Evolutionary conservation across 768 basidiomycete species (phyloP), one percentile per base, ranked within the genome.

Genomic region (Lactifluus pinguis): DNA sequence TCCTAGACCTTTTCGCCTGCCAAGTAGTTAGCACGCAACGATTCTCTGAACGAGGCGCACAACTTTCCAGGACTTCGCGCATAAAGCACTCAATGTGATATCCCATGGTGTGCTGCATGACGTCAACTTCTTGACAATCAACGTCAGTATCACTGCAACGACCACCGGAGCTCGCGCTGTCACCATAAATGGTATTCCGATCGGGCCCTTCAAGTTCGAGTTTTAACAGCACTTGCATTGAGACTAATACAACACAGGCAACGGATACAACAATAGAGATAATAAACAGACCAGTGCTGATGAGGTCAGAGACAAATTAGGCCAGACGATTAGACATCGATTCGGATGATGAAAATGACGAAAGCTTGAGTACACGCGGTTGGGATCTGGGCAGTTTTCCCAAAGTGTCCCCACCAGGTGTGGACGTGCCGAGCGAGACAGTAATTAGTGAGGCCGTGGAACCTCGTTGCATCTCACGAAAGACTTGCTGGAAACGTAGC

Each of bases 401-500:
- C 7, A 25, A n/a, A 11, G 30, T 19, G 30, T 53, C 29, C 25
- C 63, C 41, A 42, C n/a, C 13, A 17, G 51, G 29, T 9, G 39
- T 13, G 32, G 52, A 38, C 44, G 25, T 39, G 48, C 50, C 32
- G 17, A 55, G n/a, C 2, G 47, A 53, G 36, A n/a, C 32, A 17
- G 38, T 42, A 38, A 49, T 44, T 11, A 58, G 49, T 11, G 58
- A 41, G 36, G 48, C 44, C n/a, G 34, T 25, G n/a, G 57, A 58
- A 19, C 60, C 66, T 58, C 67, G 62, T 59, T 80, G 79, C 65
- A 84, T 68, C 68, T 87, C 87, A 11, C 73, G 69, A 60, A 85
- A 70, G 13, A 86, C 80, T 63, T 85, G 79, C 65, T 82, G 81
- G 65, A 88, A 87, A 49, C 85, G 73, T 45, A 83, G 65, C 13